Percentiles rank a stretch among this genome's conserved stretches.
Evolutionary conservation across 306 rosid genomes (phyloP).

Genomic region (Rosa rugosa): DNA sequence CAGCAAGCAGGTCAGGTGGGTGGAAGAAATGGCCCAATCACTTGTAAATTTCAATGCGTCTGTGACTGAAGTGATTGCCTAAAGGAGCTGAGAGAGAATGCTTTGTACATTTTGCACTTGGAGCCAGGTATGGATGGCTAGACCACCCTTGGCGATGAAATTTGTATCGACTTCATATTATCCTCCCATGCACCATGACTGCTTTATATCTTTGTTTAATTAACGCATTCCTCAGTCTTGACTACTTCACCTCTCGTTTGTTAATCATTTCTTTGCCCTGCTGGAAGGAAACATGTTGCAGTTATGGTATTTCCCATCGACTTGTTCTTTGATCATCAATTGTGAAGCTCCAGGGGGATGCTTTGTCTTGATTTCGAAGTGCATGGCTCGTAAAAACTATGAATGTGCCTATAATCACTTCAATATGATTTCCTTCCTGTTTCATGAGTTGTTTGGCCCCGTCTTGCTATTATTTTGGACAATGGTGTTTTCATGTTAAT

Average conservation of each 20-base stretch:
- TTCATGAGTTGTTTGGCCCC: neutral
- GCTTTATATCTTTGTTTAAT: neutral
- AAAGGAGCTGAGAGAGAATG: constrained; percentile 36
- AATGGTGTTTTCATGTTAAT: neutral
- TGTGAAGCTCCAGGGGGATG: constrained; percentile 30
- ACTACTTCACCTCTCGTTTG: constrained; percentile 27
- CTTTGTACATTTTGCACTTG: constrained; percentile 46
- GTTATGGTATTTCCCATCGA: constrained; percentile 32
- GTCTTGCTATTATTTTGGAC: neutral
- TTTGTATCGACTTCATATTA: constrained; percentile 40
- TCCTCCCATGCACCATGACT: constrained; percentile 35
- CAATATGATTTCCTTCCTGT: neutral
- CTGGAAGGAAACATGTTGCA: constrained; percentile 36
- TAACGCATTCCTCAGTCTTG: constrained; percentile 13
- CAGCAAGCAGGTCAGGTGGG: constrained; percentile 24
- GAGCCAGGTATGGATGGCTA: constrained; percentile 41
- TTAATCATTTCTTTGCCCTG: constrained; percentile 18
- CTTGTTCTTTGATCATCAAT: constrained; percentile 31
- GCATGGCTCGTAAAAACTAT: neutral
- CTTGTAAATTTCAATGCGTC: neutral
- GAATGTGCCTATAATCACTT: neutral
- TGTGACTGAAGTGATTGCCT: constrained; percentile 34
- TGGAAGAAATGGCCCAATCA: constrained; percentile 23
- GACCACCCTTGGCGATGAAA: constrained; percentile 39
- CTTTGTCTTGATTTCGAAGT: constrained; percentile 1